Evolutionary conservation across 2,329 filamentous ascomycete genomes (phyloP).

Genomic region (Thelonectria olida): DNA sequence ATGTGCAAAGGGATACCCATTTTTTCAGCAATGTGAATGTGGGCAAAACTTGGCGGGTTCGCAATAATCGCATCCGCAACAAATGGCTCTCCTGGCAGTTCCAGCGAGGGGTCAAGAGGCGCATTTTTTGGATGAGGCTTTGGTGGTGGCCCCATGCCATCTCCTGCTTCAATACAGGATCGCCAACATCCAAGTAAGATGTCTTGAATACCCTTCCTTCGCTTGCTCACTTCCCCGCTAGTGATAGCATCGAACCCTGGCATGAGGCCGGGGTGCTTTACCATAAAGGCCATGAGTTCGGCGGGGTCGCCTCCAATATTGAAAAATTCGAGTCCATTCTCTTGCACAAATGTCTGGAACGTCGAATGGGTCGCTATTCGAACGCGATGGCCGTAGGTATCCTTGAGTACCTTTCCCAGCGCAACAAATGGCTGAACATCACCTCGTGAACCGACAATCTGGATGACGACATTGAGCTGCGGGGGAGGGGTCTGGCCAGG

Average conservation of each 20-base stretch:
- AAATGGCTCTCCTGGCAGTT: conserved; percentile 69
- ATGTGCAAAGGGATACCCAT: conserved; percentile 79
- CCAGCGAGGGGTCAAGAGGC: conserved; percentile 50
- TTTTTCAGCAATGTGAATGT: conserved; percentile 79
- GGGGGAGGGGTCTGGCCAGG: conserved; percentile 66
- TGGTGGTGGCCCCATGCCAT: conserved; percentile 65
- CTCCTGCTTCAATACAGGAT: conserved; percentile 82
- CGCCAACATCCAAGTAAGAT: conserved; percentile 89
- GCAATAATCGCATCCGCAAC: conserved; percentile 85
- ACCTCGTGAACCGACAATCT: conserved; percentile 78
- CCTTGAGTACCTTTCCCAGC: conserved; percentile 70
- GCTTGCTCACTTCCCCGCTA: conserved; percentile 79
- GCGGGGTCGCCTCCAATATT: conserved; percentile 79
- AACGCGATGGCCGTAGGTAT: conserved; percentile 75
- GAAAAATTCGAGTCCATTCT: conserved; percentile 79
- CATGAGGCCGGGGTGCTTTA: conserved; percentile 87
- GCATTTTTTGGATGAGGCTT: conserved; percentile 58
- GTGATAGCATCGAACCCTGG: conserved; percentile 81
- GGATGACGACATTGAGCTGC: conserved; percentile 75
- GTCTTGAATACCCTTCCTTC: conserved; percentile 78
- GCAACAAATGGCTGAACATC: conserved; percentile 82
- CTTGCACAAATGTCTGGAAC: conserved; percentile 74
- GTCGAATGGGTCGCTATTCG: conserved; percentile 77
- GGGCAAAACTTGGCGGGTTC: conserved; percentile 80
- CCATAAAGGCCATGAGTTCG: conserved; percentile 89